Evolutionary conservation across 139 green algal species (phyloP), one percentile per base, ranked within the genome.

Genomic region (Coelastrella sp.): DNA sequence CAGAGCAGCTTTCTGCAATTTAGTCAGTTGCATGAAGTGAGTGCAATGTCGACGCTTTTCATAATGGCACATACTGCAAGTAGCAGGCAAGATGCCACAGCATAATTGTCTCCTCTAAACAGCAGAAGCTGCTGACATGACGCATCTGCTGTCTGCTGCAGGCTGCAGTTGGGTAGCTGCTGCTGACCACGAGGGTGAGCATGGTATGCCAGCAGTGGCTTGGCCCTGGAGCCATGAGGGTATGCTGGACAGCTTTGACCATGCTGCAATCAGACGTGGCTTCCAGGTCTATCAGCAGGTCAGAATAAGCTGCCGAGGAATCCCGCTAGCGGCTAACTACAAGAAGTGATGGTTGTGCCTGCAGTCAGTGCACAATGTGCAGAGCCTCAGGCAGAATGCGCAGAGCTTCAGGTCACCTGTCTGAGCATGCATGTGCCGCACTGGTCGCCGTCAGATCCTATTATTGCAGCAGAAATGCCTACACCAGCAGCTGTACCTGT

Each of bases 141-240:
- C 63, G 63, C 63, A 72, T 72, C 63, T 72, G 35, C 35, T 49
- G 35, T 49, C 25, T 66, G 10, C 24, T 58, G 27, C 85, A 74
- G 85, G 72, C 73, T 75, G 73, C 76, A 87, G 56, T 11, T 87
- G 61, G 56, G 79, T 87, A 61, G 87, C 87, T 73, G 65, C 87
- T 74, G 88, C 88, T 15, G 88, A 91, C 70, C 88, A 93, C 49
- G 97, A 99, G 93, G 96, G 97, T 6, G 97, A 98, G 87, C 97
- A 99, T 81, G 98, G 98, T 0, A 93, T 99, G 83, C 93, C 98
- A 35, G 61, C 97, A 7, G 93, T 97, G 14, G 9, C 93, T 0
- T 99, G 98, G 89, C 96, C 96, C 0, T 99, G 98, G 98, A 90
- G 94, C 0, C 98, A 99, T 90, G 93, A 97, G 25, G 98, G 98